These are phyloP conservation scores for Aureobasidium subglaciale DNA, from an alignment of 2,329 filamentous ascomycete genomes.

Conservation along the genomic window DNA sequence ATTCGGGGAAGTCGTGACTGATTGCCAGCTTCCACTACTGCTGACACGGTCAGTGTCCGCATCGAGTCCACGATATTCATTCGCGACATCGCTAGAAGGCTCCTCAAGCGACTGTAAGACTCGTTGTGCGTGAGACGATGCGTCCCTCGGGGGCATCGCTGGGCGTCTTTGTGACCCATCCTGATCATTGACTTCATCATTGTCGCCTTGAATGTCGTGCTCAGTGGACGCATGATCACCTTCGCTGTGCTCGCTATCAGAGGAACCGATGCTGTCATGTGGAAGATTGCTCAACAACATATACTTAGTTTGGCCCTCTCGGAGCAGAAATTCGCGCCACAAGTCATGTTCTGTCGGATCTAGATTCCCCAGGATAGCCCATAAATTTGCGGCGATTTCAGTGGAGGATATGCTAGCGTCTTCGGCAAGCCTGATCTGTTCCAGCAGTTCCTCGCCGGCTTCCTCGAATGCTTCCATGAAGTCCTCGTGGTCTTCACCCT, in stretches of 20 bases:
- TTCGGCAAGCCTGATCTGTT: constrained; percentile 9
- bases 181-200: neutral
- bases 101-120: constrained; percentile 6
- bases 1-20: neutral
- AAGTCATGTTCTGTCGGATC: neutral
- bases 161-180: neutral
- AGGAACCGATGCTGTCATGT: neutral
- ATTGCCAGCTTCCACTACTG: constrained; percentile 9
- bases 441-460: constrained; percentile 12
- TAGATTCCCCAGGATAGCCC: constrained; percentile 1
- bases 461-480: constrained; percentile 3
- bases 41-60: neutral
- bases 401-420: neutral
- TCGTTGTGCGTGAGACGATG: constrained; percentile 8
- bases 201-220: neutral
- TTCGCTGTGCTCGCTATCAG: neutral
- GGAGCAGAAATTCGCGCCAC: neutral
- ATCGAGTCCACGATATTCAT: neutral
- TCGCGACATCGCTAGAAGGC: neutral
- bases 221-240: neutral
- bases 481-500: constrained; percentile 1
- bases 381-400: neutral
- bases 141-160: constrained; percentile 5
- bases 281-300: constrained; percentile 3
- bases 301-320: neutral